Evolutionary conservation across 2,329 filamentous ascomycete species (phyloP), one percentile per base, ranked within the genome.

Genomic region (Colletotrichum horii): DNA sequence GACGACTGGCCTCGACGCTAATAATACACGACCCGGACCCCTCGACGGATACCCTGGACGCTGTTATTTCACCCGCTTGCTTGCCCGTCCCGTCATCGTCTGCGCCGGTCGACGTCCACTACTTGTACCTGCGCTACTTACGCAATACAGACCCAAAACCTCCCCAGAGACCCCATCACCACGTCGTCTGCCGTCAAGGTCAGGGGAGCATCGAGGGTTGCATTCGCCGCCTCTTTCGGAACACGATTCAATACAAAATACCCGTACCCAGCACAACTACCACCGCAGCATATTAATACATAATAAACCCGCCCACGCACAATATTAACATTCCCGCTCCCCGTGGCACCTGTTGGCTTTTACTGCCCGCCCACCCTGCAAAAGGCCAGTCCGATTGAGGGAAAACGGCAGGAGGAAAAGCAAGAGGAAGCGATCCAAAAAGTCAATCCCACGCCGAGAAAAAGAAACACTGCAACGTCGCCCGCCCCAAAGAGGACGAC

Each of bases 181-280:
- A 52, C 43, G 43, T 52, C 43, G 43, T 52, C n/a, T 52, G 43
- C 43, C 43, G 43, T 22, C 65, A 12, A 72, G 73, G 73, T 75
- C 73, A 75, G 73, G 69, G 73, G 70, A 68, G 38, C 69, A 65
- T 73, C 58, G 55, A 75, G 64, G 62, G 64, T 68, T 55, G 34
- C 73, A 75, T 56, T 61, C 73, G 65, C 68, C 73, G 64, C 62
- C 61, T 64, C 56, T 22, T 75, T 67, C 26, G 62, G 62, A 64
- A 19, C 28, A 64, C 64, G 22, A 55, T 71, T 38, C 55, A 55
- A 38, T 72, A 67, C 62, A 55, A 28, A 28, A 32, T 72, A 58
- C 64, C 62, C 24, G 38, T 60, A 60, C 34, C 48, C 56, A 36
- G 22, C 43, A 32, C 22, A 64, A 66, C 16, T 36, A 52, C 36